Evolutionary conservation across 75 land plant genomes (phyloP).

Genomic region (Sequoia sempervirens): DNA sequence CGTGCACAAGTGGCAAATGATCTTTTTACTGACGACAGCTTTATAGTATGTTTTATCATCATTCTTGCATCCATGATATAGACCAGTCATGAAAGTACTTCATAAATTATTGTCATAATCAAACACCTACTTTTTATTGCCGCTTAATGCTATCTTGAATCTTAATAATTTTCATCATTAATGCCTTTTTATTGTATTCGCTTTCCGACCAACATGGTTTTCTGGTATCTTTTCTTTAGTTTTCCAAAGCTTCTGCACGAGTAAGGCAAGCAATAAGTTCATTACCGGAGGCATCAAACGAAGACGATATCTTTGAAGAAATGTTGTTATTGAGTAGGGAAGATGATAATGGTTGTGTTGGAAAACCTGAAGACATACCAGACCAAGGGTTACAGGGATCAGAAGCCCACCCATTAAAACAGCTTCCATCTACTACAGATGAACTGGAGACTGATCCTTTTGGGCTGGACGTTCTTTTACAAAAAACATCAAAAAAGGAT

Average conservation of each 20-base stretch:
- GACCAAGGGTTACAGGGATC: constrained; percentile 8
- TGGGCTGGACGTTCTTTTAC: constrained; percentile 78
- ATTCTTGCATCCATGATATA: neutral
- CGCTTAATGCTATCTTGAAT: constrained; percentile 1
- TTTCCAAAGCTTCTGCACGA: constrained; percentile 68
- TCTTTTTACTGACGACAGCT: constrained; percentile 86
- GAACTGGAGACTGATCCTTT: constrained; percentile 76
- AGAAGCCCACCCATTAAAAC: neutral
- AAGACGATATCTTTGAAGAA: constrained; percentile 59
- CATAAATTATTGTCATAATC: neutral
- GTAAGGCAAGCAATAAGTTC: constrained; percentile 61
- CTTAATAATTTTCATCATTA: neutral
- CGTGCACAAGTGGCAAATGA: constrained; percentile 76
- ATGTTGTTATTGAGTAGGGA: constrained; percentile 9
- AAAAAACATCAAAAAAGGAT: constrained; percentile 49
- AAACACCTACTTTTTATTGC: neutral
- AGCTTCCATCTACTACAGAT: neutral
- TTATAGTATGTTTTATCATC: constrained; percentile 59
- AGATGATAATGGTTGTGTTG: neutral
- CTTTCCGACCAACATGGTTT: constrained; percentile 2
- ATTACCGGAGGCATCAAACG: constrained; percentile 65
- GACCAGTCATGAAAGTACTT: neutral
- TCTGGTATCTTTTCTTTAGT: constrained; percentile 32
- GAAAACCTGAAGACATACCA: constrained; percentile 6
- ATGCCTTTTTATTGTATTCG: neutral